Evolutionary conservation across 2,329 filamentous ascomycete species (phyloP).

Genomic region (Pseudocercospora musae): DNA sequence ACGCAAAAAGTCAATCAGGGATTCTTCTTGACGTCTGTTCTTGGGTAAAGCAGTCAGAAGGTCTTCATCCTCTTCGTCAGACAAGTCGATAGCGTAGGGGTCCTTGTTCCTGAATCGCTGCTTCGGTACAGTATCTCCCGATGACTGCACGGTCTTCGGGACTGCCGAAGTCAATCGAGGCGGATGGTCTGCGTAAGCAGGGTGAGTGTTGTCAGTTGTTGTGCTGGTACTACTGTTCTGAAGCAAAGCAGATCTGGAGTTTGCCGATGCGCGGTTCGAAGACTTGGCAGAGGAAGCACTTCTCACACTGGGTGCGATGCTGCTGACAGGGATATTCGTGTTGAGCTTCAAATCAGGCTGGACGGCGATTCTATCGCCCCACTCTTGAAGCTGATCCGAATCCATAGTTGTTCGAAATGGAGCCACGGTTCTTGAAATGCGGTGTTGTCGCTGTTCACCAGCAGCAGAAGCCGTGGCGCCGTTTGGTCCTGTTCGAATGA

Average conservation of each 20-base stretch:
- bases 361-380: conserved; percentile 31
- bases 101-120: conserved; percentile 71
- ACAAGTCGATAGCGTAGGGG: conserved; percentile 84
- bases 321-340: conserved; percentile 10
- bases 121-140: conserved; percentile 51
- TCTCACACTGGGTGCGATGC: conserved; percentile 11
- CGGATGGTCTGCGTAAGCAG: conserved; percentile 16
- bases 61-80: conserved; percentile 44
- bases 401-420: conserved; percentile 84
- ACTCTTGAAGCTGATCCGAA: conserved; percentile 66
- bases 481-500: conserved; percentile 78
- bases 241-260: conserved; percentile 37
- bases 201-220: conserved; percentile 8
- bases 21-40: conserved; percentile 54
- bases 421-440: conserved; percentile 78
- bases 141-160: conserved; percentile 2
- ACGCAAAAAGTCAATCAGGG: conserved; percentile 68
- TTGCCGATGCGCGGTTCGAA: conserved; percentile 37
- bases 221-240: conserved; percentile 16
- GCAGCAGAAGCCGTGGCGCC: conserved; percentile 40
- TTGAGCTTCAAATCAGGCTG: conserved; percentile 23
- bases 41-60: conserved; percentile 46
- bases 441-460: conserved; percentile 48
- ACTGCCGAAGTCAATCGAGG: conserved; percentile 13
- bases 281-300: conserved; percentile 20